Conservation (phyloP, 257 asterid species). For the Marsdenia floribunda region DNA sequence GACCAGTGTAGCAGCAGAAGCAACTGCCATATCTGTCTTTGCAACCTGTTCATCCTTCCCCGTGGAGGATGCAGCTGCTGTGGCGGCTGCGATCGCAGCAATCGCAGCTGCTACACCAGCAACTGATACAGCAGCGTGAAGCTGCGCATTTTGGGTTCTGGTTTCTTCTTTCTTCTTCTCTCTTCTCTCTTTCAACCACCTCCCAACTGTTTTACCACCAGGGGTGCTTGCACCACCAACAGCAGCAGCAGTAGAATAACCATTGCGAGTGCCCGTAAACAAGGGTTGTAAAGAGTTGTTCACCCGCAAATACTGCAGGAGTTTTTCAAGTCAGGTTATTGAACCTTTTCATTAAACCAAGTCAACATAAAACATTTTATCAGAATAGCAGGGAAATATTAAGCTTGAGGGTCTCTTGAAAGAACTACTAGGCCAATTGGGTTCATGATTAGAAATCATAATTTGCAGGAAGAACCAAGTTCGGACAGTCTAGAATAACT, state of each 20-base stretch:
- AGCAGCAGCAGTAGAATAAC: constrained; percentile 27
- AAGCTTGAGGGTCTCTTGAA: not conserved
- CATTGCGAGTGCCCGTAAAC: constrained; percentile 62
- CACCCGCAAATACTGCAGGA: constrained; percentile 67
- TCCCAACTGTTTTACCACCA: constrained; percentile 84
- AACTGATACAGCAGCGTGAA: constrained; percentile 81
- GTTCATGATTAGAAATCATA: not conserved
- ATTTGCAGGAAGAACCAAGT: not conserved
- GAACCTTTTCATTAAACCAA: too few species aligned
- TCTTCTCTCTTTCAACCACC: constrained; percentile 89
- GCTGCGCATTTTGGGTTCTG: constrained; percentile 88
- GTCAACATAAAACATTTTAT: too few species aligned
- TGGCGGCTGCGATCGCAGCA: constrained; percentile 90
- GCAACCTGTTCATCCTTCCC: constrained; percentile 72
- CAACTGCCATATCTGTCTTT: constrained; percentile 85
- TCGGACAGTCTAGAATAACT: not conserved
- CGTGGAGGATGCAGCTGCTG: constrained; percentile 70
- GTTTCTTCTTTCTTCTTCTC: constrained; percentile 95
- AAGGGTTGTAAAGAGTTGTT: constrained; percentile 88
- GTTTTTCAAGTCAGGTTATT: not conserved
- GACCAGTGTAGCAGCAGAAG: constrained; percentile 92
- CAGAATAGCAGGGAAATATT: not conserved
- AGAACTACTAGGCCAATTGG: not conserved
- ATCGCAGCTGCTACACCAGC: constrained; percentile 95
- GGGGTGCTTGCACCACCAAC: constrained; percentile 65